Evolutionary conservation across 1,284 basidiomycete species (phyloP).

Genomic region (Ceratobasidium papillatum): DNA sequence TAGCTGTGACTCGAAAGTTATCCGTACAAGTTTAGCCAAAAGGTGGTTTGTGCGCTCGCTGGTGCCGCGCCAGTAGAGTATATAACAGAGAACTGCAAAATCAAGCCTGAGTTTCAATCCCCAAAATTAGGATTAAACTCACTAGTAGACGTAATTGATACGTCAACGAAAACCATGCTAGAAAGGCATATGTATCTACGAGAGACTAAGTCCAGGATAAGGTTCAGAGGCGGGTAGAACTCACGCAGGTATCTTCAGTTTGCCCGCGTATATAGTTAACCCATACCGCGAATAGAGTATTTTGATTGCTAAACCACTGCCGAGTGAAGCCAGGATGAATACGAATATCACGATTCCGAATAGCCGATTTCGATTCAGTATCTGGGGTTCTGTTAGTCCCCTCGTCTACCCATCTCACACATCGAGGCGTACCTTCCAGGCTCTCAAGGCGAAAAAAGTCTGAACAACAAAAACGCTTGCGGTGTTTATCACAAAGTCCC

Average conservation of each 20-base stretch:
- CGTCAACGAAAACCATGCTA: not conserved
- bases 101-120: not conserved
- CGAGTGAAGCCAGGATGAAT: not conserved
- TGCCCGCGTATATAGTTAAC: not conserved
- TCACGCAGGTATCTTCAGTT: not conserved
- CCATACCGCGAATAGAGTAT: not conserved
- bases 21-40: not conserved
- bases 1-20: constrained; percentile 24
- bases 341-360: not conserved
- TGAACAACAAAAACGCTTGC: not conserved
- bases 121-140: not conserved
- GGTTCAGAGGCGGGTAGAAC: not conserved
- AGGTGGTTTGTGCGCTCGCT: not conserved
- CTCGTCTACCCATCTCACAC: too few species aligned
- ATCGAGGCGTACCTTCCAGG: constrained; percentile 13
- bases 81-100: not conserved
- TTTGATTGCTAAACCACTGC: not conserved
- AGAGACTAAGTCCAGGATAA: not conserved
- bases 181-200: constrained; percentile 5
- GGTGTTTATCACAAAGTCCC: not conserved
- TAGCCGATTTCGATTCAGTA: not conserved
- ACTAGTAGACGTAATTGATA: constrained; percentile 9
- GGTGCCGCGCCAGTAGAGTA: not conserved
- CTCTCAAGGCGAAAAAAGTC: not conserved
- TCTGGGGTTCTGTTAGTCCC: not conserved